Base-by-base conservation (phyloP, 139 green algal genomes). In the Picochlorum sp. region DNA sequence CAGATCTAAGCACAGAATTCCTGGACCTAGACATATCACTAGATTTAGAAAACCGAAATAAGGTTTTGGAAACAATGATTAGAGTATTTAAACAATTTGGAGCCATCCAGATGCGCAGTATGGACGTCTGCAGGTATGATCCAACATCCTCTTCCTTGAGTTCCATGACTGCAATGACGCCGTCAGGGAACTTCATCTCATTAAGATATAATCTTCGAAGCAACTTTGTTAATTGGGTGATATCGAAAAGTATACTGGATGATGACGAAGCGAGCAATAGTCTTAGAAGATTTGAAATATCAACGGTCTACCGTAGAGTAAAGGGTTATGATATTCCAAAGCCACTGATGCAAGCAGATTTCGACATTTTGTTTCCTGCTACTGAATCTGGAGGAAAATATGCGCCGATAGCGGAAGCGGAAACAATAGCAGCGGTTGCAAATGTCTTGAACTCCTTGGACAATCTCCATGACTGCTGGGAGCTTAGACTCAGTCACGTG, bases 171-270 rank as follows among this genome's bases (percentile, higher is more conserved):
- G 55, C 33, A n/a, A 30, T 61, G 31, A 43, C 55, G 12, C 20
- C 26, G 22, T 5, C 13, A 25, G 55, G 32, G 2, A 20, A 61
- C 32, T 67, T 68, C 55, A 63, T 87, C 45, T 59, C 55, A 1
- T 63, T 89, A 57, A 57, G 78, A 7, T 72, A 81, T 53, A 81
- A 93, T 50, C 53, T 88, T 56, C 68, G 83, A 33, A 50, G 54
- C 28, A 73, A 81, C 29, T 88, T 89, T 63, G 81, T 69, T 9
- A 54, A 59, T 24, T 91, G 83, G 85, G 75, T 85, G 13, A 70
- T 74, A 28, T 62, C 67, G 33, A 26, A 28, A 16, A n/a, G 36
- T 64, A 84, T 76, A 14, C 56, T 61, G 0, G 35, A 65, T 24
- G 51, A 28, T n/a, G 6, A 43, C 22, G 7, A 25, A 25, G 24